These are phyloP conservation scores for Penicillium expansum DNA, from an alignment of 2,329 filamentous ascomycete species.

Conservation along the genomic window DNA sequence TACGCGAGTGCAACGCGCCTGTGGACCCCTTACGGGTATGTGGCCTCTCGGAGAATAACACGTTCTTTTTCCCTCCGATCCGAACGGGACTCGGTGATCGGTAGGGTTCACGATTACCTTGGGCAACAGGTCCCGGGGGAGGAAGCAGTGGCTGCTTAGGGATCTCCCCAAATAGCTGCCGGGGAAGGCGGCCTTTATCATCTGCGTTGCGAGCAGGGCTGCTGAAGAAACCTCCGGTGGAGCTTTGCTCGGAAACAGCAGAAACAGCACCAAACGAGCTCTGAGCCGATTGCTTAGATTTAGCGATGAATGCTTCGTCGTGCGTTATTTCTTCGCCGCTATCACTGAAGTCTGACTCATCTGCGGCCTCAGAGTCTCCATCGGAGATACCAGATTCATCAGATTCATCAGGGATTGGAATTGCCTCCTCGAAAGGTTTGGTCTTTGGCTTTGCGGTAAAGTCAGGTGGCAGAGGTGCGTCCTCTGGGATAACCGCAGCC, in stretches of 20 bases:
- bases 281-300: slow-evolving; percentile 43
- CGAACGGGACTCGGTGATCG: slow-evolving; percentile 50
- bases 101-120: slow-evolving; percentile 35
- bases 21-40: slow-evolving; percentile 36
- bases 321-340: slow-evolving; percentile 48
- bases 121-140: slow-evolving; percentile 33
- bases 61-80: slow-evolving; percentile 25
- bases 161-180: slow-evolving; percentile 47
- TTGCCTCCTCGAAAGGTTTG: slow-evolving; percentile 22
- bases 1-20: slow-evolving; percentile 41
- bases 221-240: slow-evolving; percentile 42
- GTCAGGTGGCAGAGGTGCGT: slow-evolving; percentile 26
- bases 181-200: slow-evolving; percentile 25
- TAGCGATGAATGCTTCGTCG: slow-evolving; percentile 37
- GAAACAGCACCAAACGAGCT: slow-evolving; percentile 44
- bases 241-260: slow-evolving; percentile 34
- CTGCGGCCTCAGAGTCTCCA: slow-evolving; percentile 32
- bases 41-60: slow-evolving; percentile 26
- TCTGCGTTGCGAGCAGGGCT: slow-evolving; percentile 34
- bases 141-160: slow-evolving; percentile 37
- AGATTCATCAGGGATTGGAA: slow-evolving; percentile 36
- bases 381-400: slow-evolving; percentile 17
- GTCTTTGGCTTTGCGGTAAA: slow-evolving; percentile 22
- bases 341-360: slow-evolving; percentile 45
- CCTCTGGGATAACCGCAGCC: slow-evolving; percentile 10